Evolutionary conservation across 2,329 filamentous ascomycete genomes (phyloP).

Genomic region (Alternaria ethzedia): DNA sequence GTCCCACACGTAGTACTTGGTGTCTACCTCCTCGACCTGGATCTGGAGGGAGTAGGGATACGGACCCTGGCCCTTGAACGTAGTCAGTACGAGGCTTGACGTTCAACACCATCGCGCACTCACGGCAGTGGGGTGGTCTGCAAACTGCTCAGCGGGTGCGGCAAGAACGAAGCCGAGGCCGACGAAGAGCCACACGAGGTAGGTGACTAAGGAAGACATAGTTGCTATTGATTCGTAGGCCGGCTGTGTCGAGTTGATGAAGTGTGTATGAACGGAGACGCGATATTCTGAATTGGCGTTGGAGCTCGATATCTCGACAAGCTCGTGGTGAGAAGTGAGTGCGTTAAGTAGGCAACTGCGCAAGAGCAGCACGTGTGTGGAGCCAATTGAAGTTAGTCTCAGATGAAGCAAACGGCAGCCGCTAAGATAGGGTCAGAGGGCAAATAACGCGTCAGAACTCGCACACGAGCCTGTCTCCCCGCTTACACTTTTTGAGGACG

Average conservation of each 20-base stretch:
- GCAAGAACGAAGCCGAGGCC: background rate
- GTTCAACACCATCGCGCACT: background rate
- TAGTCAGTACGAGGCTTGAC: background rate
- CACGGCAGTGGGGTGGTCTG: background rate
- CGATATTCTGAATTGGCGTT: background rate
- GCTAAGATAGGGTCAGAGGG: background rate
- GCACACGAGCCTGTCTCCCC: background rate
- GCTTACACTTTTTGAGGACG: background rate
- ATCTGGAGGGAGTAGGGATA: conserved; percentile 5
- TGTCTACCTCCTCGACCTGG: background rate
- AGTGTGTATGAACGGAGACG: background rate
- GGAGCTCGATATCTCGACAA: background rate
- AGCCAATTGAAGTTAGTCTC: background rate
- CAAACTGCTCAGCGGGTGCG: background rate
- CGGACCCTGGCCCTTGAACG: background rate
- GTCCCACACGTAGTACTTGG: background rate
- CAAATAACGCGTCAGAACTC: background rate
- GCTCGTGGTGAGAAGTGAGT: background rate
- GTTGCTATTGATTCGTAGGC: no score
- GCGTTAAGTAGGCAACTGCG: background rate
- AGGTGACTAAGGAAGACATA: background rate
- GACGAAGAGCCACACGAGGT: background rate
- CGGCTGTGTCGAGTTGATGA: background rate
- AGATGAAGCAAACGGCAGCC: background rate
- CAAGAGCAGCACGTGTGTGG: background rate